phyloP scores from a whole-genome alignment of 176 grass and related monocot genomes.

The Triticum dicoccoides region DNA sequence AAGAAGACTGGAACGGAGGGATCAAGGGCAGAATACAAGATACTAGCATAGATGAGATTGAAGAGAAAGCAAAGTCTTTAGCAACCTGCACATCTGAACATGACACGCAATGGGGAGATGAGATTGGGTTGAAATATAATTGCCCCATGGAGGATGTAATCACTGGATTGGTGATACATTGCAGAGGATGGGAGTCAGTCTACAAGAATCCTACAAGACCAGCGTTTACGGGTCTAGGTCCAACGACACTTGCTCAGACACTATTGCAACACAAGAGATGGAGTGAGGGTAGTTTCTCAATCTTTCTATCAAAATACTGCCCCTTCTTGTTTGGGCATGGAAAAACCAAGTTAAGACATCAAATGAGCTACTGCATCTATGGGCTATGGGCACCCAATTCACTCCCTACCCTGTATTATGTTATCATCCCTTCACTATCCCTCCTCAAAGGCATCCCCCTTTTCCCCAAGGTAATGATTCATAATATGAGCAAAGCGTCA shows the following conservation, averaged over 20 bases:
- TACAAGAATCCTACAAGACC: conserved; percentile 34
- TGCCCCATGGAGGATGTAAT: conserved; percentile 49
- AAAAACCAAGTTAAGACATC: conserved; percentile 36
- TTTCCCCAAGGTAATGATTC: conserved; percentile 45
- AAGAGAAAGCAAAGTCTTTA: conserved; percentile 39
- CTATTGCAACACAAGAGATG: conserved; percentile 59
- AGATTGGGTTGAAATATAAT: conserved; percentile 51
- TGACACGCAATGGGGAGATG: conserved; percentile 43
- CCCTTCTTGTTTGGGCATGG: conserved; percentile 34
- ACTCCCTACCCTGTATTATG: conserved; percentile 47
- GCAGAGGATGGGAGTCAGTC: conserved; percentile 50
- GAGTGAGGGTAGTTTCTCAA: conserved; percentile 41
- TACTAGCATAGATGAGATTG: conserved; percentile 4
- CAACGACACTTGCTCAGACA: conserved; percentile 39
- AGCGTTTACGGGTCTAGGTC: conserved; percentile 40
- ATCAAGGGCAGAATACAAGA: neutral
- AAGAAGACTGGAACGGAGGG: conserved; percentile 27
- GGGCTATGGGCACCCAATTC: conserved; percentile 41
- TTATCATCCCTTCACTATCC: conserved; percentile 34
- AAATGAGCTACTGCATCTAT: conserved; percentile 50
- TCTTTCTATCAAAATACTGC: conserved; percentile 52
- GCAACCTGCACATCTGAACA: conserved; percentile 38
- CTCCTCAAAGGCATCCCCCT: conserved; percentile 51
- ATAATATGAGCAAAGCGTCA: neutral
- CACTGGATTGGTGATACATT: conserved; percentile 55